These are phyloP conservation scores for Cladosporium oxysporum DNA, from an alignment of 2,329 filamentous ascomycete species.

Conservation along the genomic window DNA sequence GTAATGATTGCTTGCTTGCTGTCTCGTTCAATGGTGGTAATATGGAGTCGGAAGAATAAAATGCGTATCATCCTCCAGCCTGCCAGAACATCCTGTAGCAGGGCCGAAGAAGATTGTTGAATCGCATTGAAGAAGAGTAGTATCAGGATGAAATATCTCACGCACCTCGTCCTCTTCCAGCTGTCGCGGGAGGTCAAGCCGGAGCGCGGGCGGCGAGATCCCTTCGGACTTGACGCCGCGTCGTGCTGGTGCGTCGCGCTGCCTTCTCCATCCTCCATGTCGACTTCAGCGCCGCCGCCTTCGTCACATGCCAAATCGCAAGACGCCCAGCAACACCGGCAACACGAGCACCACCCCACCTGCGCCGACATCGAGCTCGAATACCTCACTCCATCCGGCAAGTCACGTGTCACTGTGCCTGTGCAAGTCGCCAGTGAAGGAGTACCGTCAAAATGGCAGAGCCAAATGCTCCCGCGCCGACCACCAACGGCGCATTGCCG, in stretches of 20 bases:
- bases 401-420: slow-evolving; percentile 6
- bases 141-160: slow-evolving; percentile 18
- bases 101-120: neutral
- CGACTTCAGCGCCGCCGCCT: slow-evolving; percentile 7
- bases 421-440: slow-evolving; percentile 3
- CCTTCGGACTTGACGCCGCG: slow-evolving; percentile 24
- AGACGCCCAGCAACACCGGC: slow-evolving; percentile 13
- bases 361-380: slow-evolving; percentile 9
- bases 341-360: slow-evolving; percentile 20
- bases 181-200: slow-evolving; percentile 16
- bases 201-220: slow-evolving; percentile 15
- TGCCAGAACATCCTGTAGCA: no score
- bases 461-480: slow-evolving; percentile 3
- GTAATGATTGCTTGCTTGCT: neutral
- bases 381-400: neutral
- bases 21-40: slow-evolving; percentile 8
- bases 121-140: neutral
- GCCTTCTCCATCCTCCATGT: slow-evolving; percentile 13
- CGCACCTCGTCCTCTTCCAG: slow-evolving; percentile 14
- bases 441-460: slow-evolving; percentile 9
- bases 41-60: neutral
- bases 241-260: slow-evolving; percentile 27
- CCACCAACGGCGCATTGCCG: slow-evolving; percentile 18
- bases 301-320: slow-evolving; percentile 20
- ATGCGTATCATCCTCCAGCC: no score